These are phyloP conservation scores for Tuber melanosporum DNA, from an alignment of 495 filamentous ascomycete genomes.

Conservation along the genomic window DNA sequence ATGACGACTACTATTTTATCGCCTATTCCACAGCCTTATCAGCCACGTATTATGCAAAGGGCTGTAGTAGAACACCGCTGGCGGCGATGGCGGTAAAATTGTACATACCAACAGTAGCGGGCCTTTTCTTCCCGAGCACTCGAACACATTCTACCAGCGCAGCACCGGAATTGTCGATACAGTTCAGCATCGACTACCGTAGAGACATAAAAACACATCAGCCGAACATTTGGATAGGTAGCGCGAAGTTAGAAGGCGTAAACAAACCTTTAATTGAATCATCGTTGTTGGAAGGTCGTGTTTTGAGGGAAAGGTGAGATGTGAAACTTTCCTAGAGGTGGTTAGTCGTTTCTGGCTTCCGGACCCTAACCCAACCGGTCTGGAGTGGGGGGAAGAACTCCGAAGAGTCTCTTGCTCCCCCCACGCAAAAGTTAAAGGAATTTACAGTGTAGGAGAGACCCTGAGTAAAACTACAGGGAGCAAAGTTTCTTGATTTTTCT, in stretches of 20 bases:
- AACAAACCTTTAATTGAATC: slow-evolving; percentile 3
- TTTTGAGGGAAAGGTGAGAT: background rate
- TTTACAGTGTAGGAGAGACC: background rate
- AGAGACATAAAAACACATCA: background rate
- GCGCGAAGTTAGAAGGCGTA: slow-evolving; percentile 26
- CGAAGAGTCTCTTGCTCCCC: background rate
- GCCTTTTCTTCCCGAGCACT: slow-evolving; percentile 81
- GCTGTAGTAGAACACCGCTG: background rate
- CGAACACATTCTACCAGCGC: slow-evolving; percentile 94
- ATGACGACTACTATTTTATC: slow-evolving; percentile 97
- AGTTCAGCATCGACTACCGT: slow-evolving; percentile 85
- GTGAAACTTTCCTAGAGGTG: background rate
- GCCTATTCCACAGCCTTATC: slow-evolving; percentile 50
- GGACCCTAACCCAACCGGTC: background rate
- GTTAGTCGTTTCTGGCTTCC: background rate
- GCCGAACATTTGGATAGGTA: background rate
- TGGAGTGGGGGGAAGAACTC: background rate
- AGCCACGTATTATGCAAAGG: background rate
- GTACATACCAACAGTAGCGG: slow-evolving; percentile 78
- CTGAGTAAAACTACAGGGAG: background rate
- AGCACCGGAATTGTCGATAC: slow-evolving; percentile 99
- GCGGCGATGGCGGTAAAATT: background rate
- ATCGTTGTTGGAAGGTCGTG: background rate
- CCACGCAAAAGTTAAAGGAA: background rate
- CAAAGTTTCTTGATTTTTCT: background rate